Base-by-base conservation (phyloP, 2,329 filamentous ascomycete species). In the Colletotrichum orchidophilum region DNA sequence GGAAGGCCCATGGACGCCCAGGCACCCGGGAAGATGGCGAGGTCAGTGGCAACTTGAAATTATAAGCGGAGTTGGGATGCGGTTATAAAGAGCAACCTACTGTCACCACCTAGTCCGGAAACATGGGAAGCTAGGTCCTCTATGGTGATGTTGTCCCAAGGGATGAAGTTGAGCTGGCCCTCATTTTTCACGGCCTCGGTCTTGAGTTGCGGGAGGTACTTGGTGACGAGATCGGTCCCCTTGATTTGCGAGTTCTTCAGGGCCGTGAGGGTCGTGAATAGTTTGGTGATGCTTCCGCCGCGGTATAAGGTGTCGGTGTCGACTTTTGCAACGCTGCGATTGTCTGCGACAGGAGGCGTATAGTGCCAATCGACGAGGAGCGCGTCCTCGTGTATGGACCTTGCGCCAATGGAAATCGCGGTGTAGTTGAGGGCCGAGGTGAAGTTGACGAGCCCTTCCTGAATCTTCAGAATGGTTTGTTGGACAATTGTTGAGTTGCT, bases 281-380 rank as follows among this genome's bases (percentile, higher is more conserved):
- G 66, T 69, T 85, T 86, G 1, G 82, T 83, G 31, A 83, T 63
- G 58, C 83, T 85, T 0, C 80, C 83, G 18, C 84, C 76, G 11
- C 84, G 80, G 72, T 83, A 85, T 2, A 85, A 78, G 0, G 81
- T 84, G 66, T 86, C 76, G 8, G 78, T 78, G 35, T 82, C 78
- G 3, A 86, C 77, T 2, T 75, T 75, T 9, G 58, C 63, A 2
- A 70, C 63, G 52, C 76, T 72, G 15, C 52, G 52, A 3, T 69
- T 57, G 12, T 64, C 58, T 8, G 71, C 67, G 0, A 74, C 75
- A 0, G 78, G 74, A 0, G 83, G 83, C 0, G 84, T 86, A 71
- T 82, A 79, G 74, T 84, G 80, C 59, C 81, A 78, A 33, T 83
- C 80, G 57, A 86, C 76, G 12, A 86, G 72, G 1, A 78, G 75